Evolutionary conservation across 495 filamentous ascomycete species (phyloP).

Genomic region (Aspergillus indologenus): DNA sequence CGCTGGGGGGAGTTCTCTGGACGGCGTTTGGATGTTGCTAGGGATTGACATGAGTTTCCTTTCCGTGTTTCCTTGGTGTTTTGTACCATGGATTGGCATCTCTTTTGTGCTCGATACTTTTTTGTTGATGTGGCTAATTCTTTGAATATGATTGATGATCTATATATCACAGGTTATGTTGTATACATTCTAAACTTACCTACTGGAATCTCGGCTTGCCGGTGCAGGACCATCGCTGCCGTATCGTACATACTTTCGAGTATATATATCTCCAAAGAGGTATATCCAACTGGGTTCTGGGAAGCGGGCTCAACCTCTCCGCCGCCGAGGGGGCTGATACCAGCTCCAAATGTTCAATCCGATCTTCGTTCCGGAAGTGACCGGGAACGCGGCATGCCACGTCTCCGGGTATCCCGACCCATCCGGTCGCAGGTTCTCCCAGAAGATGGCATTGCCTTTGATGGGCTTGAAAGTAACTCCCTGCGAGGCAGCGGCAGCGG

Average conservation of each 20-base stretch:
- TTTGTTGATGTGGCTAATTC: slow-evolving; percentile 4
- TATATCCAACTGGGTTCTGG: neutral
- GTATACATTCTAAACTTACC: slow-evolving; percentile 1
- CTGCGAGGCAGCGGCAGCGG: slow-evolving; percentile 16
- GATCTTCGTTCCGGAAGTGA: slow-evolving; percentile 64
- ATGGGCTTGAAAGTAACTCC: slow-evolving; percentile 66
- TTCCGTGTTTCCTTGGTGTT: too few relatives aligned
- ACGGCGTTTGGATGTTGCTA: neutral
- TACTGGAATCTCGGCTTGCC: too few relatives aligned
- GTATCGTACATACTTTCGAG: neutral
- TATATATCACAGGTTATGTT: slow-evolving; percentile 3
- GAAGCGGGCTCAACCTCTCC: slow-evolving; percentile 2
- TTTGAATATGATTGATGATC: neutral
- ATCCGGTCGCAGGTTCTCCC: slow-evolving; percentile 65
- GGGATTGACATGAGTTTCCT: neutral
- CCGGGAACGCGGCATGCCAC: slow-evolving; percentile 69
- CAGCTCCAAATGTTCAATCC: slow-evolving; percentile 79
- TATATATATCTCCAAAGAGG: slow-evolving; percentile 1
- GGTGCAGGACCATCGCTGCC: neutral
- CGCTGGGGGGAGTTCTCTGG: neutral
- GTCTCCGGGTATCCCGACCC: slow-evolving; percentile 62
- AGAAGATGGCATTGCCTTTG: slow-evolving; percentile 71
- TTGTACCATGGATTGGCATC: too few relatives aligned
- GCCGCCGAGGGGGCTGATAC: slow-evolving; percentile 39
- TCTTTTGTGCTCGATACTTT: too few relatives aligned